A percentile compares a stretch with the other conserved stretches of the same genome.
Evolutionary conservation across 106 monocot genomes (phyloP).

Genomic region (Allium cepa): DNA sequence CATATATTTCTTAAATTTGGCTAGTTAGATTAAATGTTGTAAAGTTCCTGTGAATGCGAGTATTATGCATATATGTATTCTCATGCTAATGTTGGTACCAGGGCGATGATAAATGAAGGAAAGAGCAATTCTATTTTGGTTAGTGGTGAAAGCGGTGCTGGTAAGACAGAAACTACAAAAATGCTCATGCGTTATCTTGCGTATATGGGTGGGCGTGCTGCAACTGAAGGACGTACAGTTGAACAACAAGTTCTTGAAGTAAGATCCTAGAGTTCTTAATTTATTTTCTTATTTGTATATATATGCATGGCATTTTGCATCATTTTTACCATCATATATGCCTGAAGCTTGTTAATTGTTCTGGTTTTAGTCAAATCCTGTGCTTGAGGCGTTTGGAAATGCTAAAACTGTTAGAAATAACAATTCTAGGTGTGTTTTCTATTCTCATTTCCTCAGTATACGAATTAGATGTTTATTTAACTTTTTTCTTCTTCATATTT

Average conservation of each 20-base stretch:
- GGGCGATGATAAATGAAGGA: conserved; percentile 75
- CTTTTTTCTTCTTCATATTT: not conserved
- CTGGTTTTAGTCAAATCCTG: conserved; percentile 84
- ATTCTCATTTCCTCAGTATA: not conserved
- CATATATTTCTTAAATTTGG: no score
- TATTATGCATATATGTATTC: not conserved
- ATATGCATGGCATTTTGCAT: not conserved
- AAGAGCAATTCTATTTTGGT: conserved; percentile 72
- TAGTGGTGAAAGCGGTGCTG: conserved; percentile 84
- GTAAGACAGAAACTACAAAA: conserved; percentile 75
- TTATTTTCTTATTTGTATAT: not conserved
- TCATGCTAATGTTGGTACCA: conserved; percentile 8
- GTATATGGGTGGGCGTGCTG: conserved; percentile 69
- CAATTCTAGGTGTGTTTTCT: conserved; percentile 72
- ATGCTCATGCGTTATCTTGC: conserved; percentile 93
- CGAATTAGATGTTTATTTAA: not conserved
- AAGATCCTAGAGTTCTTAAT: conserved; percentile 10
- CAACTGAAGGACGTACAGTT: conserved; percentile 62
- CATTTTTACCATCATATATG: not conserved
- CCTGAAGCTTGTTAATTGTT: conserved; percentile 4
- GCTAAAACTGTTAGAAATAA: conserved; percentile 99
- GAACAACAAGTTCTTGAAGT: conserved; percentile 96
- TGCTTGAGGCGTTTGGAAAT: conserved; percentile 99
- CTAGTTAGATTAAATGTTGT: not conserved
- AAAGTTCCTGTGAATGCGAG: not conserved